Base-by-base conservation (phyloP, 441 rosid genomes). In the Biscutella laevigata region DNA sequence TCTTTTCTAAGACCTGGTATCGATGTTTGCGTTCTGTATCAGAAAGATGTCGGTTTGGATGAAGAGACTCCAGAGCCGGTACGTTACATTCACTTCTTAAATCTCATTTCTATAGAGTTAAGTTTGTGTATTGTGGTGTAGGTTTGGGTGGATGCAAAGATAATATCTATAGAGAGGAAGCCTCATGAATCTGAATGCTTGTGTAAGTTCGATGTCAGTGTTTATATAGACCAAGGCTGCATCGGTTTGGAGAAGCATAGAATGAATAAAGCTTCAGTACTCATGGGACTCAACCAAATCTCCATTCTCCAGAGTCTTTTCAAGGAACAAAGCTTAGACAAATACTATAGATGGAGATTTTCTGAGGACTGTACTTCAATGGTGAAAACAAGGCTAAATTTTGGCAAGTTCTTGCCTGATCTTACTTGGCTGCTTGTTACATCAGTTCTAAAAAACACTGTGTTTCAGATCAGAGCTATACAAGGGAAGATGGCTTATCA, bases 111-210 rank as follows among this genome's bases (percentile, higher is more conserved):
- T 37, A 15, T 16, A 1, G 20, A 37, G 41, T 37, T 37, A 37
- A 37, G 22, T 20, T 0, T 19, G 3, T 49, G 26, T 37, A 11
- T 55, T 24, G 8, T 60, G 22, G 29, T 62, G 30, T 57, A 85
- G 94, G 86, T 78, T 14, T 84, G 80, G 95, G 47, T 81, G 44
- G 95, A 91, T 77, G 95, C 87, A 38, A 79, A 66, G 68, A 83
- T 88, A 62, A 73, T 53, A 59, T 81, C 95, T 12, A 73, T 91
- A 27, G 78, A 85, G 78, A 80, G 96, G 64, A 80, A 70, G 70
- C 90, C 83, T 42, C 96, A 88, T 52, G 80, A 72, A 36, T 38
- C 73, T n/a, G 62, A 65, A 32, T 91, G 96, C 60, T 61, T 58
- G 25, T 91, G 96, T 73, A 71, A 63, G 47, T 83, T 87, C 53